Evolutionary conservation across 345 rosid species (phyloP).

Genomic region (Salix exigua): DNA sequence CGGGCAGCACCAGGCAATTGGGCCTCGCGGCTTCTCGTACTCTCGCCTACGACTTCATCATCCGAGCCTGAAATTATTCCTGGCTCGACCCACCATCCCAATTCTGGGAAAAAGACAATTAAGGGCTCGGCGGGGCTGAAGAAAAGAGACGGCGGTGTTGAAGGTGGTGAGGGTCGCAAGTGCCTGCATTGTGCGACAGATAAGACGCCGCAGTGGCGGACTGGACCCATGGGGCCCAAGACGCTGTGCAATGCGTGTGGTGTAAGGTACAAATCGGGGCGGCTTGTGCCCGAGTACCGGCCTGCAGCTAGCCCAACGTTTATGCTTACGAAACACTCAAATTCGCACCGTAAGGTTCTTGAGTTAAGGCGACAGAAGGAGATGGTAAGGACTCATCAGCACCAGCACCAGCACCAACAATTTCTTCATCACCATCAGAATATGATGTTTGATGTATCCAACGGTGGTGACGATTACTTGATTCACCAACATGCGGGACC

Average conservation of each 20-base stretch:
- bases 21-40: slow-evolving; percentile 73
- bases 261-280: slow-evolving; percentile 70
- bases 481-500: slow-evolving; percentile 86
- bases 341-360: slow-evolving; percentile 70
- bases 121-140: slow-evolving; percentile 30
- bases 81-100: slow-evolving; percentile 9
- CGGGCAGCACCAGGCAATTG: slow-evolving; percentile 78
- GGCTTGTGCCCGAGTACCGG: slow-evolving; percentile 72
- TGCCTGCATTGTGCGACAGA: slow-evolving; percentile 73
- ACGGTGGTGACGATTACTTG: slow-evolving; percentile 77
- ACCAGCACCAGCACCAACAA: not conserved
- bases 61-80: slow-evolving; percentile 30
- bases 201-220: slow-evolving; percentile 85
- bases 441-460: slow-evolving; percentile 60
- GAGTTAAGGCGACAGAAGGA: slow-evolving; percentile 43
- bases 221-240: slow-evolving; percentile 81
- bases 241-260: slow-evolving; percentile 93
- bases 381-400: slow-evolving; percentile 9
- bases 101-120: slow-evolving; percentile 30
- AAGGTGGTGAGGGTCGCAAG: slow-evolving; percentile 40
- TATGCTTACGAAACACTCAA: slow-evolving; percentile 62
- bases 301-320: slow-evolving; percentile 82
- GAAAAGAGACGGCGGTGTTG: slow-evolving; percentile 28
- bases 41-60: slow-evolving; percentile 32
- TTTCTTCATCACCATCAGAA: slow-evolving; percentile 45